Evolutionary conservation across 345 rosid species (phyloP), one percentile per base, ranked within the genome.

Genomic region (Theobroma cacao): DNA sequence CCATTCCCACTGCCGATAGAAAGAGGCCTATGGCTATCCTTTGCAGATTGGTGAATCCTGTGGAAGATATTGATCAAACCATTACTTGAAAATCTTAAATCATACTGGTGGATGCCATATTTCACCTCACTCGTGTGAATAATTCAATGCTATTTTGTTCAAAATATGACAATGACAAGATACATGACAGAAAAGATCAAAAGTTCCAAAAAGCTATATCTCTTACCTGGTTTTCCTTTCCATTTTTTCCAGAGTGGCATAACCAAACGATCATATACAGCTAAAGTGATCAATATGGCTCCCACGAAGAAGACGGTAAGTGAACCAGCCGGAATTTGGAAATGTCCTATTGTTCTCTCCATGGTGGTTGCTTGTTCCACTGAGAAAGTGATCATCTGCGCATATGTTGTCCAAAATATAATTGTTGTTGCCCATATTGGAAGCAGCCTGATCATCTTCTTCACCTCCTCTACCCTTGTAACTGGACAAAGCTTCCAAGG

Each of bases 361-460:
- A 91, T 87, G 59, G 93, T 89, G 48, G 88, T 79, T 15, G 95
- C 95, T 82, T 88, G 93, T 82, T 87, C 91, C 33, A 91, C 91
- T 0, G 90, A 88, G 84, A 89, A 91, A 28, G 91, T 89, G 41
- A 89, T 88, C 93, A 91, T 82, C 78, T 91, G 95, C 0, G 95
- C 95, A 48, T 84, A 87, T 4, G 87, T 59, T 0, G 93, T 91
- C 93, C 93, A 89, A 50, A 91, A 89, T 33, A 89, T 78, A 34
- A 91, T 91, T 31, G 95, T 89, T 30, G 90, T 89, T 20, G 91
- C 90, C 95, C 95, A 91, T 8, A 91, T 82, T 24, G 95, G 91
- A 75, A 91, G 70, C n/a, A 89, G 72, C 33, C 86, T 78, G 28
- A 75, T 79, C 87, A 89, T 80, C 89, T 86, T 89, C 78, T 91